These are phyloP conservation scores for Acanthamoeba divionensis DNA, from an alignment of 208 protist genomes.

Conservation along the genomic window DNA sequence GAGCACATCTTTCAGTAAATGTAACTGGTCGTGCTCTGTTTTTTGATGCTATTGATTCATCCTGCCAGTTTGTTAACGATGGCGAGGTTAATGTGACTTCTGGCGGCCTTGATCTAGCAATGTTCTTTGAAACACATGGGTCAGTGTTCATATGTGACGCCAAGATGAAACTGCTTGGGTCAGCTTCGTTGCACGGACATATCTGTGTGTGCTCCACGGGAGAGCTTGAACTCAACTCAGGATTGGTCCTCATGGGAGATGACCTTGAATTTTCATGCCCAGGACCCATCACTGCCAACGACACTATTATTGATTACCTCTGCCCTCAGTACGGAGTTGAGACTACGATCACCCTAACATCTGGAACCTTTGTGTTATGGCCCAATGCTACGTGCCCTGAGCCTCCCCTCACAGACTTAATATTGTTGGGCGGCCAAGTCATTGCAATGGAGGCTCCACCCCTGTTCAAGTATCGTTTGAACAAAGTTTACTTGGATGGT, in stretches of 20 bases:
- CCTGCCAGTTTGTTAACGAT: not conserved
- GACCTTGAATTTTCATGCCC: not conserved
- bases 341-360: not conserved
- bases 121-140: not conserved
- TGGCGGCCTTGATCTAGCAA: not conserved
- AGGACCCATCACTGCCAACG: not conserved
- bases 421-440: not conserved
- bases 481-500: not conserved
- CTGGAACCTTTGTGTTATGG: constrained; percentile 37
- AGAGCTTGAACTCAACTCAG: not conserved
- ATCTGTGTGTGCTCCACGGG: not conserved
- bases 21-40: not conserved
- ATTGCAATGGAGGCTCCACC: constrained; percentile 3
- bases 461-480: constrained; percentile 39
- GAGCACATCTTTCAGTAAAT: not conserved
- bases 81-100: constrained; percentile 14
- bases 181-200: not conserved
- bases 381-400: constrained; percentile 21
- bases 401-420: not conserved
- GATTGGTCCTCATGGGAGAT: not conserved
- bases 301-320: not conserved
- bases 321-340: constrained; percentile 29
- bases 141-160: constrained; percentile 43
- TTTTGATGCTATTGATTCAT: not conserved
- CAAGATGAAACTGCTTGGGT: not conserved